Base-by-base conservation (phyloP, 768 basidiomycete genomes). In the Lactarius psammicola region DNA sequence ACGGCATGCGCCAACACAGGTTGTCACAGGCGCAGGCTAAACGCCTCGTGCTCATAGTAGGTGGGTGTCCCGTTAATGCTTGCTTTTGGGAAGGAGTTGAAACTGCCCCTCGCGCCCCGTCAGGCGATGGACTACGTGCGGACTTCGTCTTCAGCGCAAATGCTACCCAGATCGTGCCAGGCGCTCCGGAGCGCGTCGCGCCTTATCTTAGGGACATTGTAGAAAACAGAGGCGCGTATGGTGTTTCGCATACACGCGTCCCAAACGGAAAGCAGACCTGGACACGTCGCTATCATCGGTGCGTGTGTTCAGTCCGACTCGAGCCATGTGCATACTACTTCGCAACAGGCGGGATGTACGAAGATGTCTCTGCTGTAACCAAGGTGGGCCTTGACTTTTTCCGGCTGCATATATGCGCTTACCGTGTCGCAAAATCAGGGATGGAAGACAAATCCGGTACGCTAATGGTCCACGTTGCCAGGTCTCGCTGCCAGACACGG, bases 221-320 rank as follows among this genome's bases (percentile, higher is more conserved):
- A 10, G 82, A 88, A 68, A 76, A 76, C 7, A 78, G 87, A 60
- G 92, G 93, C 18, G 88, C 88, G 6, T 94, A 88, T 75, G 93
- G 93, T 7, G 81, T 95, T 26, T 92, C 89, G 6, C 92, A 94
- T 74, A 94, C 92, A 1, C 82, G 85, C 33, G 92, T 94, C 3
- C 93, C 93, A 26, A n/a, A 95, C 93, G 6, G 93, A 95, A 71
- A 92, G 89, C 74, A 78, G 93, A 28, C 92, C 93, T 1, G 93
- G 93, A 10, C 93, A 94, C 74, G 92, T 95, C 30, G 92, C 93
- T 26, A 84, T 95, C 60, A 93, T 94, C 67, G 93, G 89, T 85
- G 68, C 18, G 70, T 66, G 56, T 70, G 38, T 30, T 68, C 20
- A 10, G 28, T 15, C n/a, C 56, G n/a, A n/a, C 53, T 46, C 28